Base-by-base conservation (phyloP, 163 green algal genomes). In the Scenedesmus sp. region DNA sequence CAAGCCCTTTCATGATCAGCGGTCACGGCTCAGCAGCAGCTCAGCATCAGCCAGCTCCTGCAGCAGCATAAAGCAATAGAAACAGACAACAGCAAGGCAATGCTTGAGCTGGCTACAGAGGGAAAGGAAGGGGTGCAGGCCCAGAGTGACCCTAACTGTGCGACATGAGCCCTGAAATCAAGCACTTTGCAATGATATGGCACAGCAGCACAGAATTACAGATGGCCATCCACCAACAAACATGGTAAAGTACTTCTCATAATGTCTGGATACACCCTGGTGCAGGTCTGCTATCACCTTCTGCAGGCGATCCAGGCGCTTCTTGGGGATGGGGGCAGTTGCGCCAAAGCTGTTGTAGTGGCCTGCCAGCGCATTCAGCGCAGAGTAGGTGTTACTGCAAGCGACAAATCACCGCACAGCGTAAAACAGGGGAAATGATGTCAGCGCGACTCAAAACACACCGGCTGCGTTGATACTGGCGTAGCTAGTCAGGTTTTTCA, bases 301-400 rank as follows among this genome's bases (percentile, higher is more conserved):
- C 61, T 95, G 85, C 78, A 99, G 94, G 79, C 98, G 96, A 44
- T 99, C 98, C 79, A 98, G 89, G 72, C 98, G 96, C 95, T 99
- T 99, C 93, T 98, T 98, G 53, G 98, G 98, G 85, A 99, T 94
- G 40, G 97, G 97, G 1, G 97, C 94, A 30, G 93, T 96, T 37
- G 95, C 88, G 20, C 98, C 98, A 94, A 99, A 99, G 92, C 94
- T 99, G 96, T 99, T 99, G 95, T 98, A 99, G 94, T 99, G 98
- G 37, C 98, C 98, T 18, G 96, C 95, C 61, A 99, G 92, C 0
- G 98, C 98, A 93, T 99, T 99, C 49, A 99, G 87, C 1, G 96
- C 98, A 9, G 97, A 98, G 96, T 99, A 99, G 43, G 96, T 97
- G 93, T 99, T 98, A 83, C 97, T 98, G 95, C 90, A 76, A 4